Evolutionary conservation across 2,329 filamentous ascomycete genomes (phyloP), one percentile per base, ranked within the genome.

Genomic region (Rosellinia necatrix): DNA sequence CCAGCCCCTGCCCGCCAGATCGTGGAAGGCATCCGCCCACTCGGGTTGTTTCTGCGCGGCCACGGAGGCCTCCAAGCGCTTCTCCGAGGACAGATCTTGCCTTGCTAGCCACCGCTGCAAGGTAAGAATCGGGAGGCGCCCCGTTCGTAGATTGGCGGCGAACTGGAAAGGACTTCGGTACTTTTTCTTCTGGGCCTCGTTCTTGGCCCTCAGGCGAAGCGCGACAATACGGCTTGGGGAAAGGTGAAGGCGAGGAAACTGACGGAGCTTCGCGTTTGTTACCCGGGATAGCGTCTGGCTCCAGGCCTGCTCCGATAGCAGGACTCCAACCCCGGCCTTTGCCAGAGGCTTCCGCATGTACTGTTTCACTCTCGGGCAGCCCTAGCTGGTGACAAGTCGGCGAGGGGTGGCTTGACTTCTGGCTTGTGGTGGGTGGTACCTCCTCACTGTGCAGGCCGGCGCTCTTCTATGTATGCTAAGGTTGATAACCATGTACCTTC

Each of bases 1-100:
- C 56, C 73, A 67, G 5, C 74, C 75, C 43, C 69, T 73, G 35
- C 52, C 54, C 2, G 64, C 64, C 8, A 76, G 50, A 17, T 61
- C 62, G 24, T 67, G 63, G 6, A 76, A 57, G 10, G 67, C 64
- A 30, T 67, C 58, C 8, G 61, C 63, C 73, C 73, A 76, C 2
- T 67, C 52, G 9, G 30, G 50, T 2, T 62, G 53, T n/a, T 61
- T 63, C 29, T 62, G 64, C 4, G 53, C 47, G 7, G 38, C 30
- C 3, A 70, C 17, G 9, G 48, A 22, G 3, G 32, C 24, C 9
- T 49, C 48, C 3, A 70, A 22, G 3, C 30, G 24, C 34, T 52
- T 41, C n/a, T 71, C 66, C 13, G 52, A 49, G 4, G 52, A 50
- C 34, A 60, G 48, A 22, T 68, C 59, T 46, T 70, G 59, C 21